Conservation (phyloP, 164 flowering plant species). For the Tetracentron sinense region DNA sequence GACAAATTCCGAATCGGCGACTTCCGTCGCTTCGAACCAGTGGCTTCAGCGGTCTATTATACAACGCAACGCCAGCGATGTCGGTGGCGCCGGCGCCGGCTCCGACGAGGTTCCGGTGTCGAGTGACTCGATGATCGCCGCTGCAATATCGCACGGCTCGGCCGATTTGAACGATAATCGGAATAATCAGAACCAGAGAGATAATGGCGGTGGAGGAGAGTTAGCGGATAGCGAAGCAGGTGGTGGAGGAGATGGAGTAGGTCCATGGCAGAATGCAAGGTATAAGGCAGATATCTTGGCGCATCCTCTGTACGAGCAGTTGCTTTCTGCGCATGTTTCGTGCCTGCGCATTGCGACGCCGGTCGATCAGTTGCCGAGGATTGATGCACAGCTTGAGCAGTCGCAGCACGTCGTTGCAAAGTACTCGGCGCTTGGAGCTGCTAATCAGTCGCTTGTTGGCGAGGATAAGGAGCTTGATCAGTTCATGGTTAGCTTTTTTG, state of each 20-base stretch:
- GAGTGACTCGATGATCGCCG: slow-evolving; percentile 24
- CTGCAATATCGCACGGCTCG: slow-evolving; percentile 18
- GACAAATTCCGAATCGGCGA: slow-evolving; percentile 29
- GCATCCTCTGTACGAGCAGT: slow-evolving; percentile 77
- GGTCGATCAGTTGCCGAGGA: slow-evolving; percentile 81
- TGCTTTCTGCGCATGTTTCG: slow-evolving; percentile 76
- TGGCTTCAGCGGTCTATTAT: slow-evolving; percentile 15
- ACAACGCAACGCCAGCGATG: slow-evolving; percentile 17
- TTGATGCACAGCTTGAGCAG: slow-evolving; percentile 75
- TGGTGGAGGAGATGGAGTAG: slow-evolving; percentile 16
- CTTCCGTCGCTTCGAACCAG: slow-evolving; percentile 19
- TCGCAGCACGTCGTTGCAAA: slow-evolving; percentile 63
- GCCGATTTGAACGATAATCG: slow-evolving; percentile 14
- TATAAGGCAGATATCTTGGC: slow-evolving; percentile 61
- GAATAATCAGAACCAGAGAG: slow-evolving; percentile 5
- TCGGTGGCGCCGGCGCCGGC: slow-evolving; percentile 11
- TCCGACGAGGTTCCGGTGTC: slow-evolving; percentile 21
- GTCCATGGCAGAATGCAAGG: slow-evolving; percentile 46
- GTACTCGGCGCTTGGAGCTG: slow-evolving; percentile 45
- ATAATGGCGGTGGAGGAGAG: slow-evolving; percentile 8
- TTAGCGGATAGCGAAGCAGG: slow-evolving; percentile 15
- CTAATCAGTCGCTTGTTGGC: slow-evolving; percentile 19
- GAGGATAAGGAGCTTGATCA: slow-evolving; percentile 81
- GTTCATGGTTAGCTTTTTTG: slow-evolving; percentile 57
- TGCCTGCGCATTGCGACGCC: slow-evolving; percentile 86